Conservation (phyloP, 75 land plant species). For the Picea glauca region DNA sequence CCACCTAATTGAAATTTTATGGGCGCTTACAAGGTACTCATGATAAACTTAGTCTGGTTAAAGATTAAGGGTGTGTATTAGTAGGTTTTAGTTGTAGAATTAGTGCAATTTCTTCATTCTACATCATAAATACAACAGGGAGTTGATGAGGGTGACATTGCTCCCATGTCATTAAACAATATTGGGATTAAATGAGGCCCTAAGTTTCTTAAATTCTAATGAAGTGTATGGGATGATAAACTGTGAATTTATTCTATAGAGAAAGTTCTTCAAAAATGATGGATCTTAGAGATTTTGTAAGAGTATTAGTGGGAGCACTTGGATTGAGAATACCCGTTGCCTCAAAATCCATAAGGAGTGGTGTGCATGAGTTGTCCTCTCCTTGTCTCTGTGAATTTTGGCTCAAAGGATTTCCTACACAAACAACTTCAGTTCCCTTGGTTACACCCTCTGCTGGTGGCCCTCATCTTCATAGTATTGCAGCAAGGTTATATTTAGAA, state of each 20-base stretch:
- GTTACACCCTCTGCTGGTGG: constrained; percentile 32
- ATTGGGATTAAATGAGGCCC: not conserved
- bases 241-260: not conserved
- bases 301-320: constrained; percentile 69
- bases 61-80: not conserved
- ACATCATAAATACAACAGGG: not conserved
- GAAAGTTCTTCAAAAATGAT: constrained; percentile 15
- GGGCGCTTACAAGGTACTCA: not conserved
- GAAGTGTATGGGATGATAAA: not conserved
- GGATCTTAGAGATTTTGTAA: constrained; percentile 78
- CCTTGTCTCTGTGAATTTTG: constrained; percentile 74
- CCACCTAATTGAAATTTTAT: not conserved
- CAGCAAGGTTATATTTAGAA: constrained; percentile 74
- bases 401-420: constrained; percentile 61
- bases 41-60: not conserved
- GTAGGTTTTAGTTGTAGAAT: not conserved
- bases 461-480: constrained; percentile 46
- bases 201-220: not conserved
- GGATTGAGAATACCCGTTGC: constrained; percentile 64
- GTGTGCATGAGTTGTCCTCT: constrained; percentile 34
- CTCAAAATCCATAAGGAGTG: constrained; percentile 26
- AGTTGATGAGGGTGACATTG: not conserved
- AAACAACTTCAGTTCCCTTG: constrained; percentile 59
- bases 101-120: not conserved
- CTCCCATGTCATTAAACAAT: not conserved